A percentile compares a stretch with the other conserved stretches of the same genome.
Conservation (phyloP, 129 eudicot genomes). For the Pulicaria dysenterica region DNA sequence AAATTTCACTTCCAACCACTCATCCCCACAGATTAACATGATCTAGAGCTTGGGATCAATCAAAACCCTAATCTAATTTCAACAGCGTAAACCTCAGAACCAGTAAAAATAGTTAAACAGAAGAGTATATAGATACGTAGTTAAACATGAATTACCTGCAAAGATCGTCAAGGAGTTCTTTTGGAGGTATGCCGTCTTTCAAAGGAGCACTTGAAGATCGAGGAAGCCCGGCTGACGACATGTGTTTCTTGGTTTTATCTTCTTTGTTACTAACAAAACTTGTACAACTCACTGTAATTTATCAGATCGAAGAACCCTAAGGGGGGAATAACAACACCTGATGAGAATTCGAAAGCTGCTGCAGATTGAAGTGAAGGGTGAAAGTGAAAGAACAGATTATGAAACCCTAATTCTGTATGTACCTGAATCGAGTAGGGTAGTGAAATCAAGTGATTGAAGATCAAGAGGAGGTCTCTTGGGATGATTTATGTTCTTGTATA, state of each 20-base stretch:
- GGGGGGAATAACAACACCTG: background rate
- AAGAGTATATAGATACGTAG: background rate
- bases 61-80: constrained; percentile 27
- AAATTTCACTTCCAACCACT: background rate
- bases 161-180: constrained; percentile 99
- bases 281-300: constrained; percentile 12
- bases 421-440: constrained; percentile 12
- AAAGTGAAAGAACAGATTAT: constrained; percentile 11
- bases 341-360: constrained; percentile 21
- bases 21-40: constrained; percentile 3
- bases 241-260: background rate
- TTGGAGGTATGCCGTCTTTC: constrained; percentile 91
- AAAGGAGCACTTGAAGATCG: constrained; percentile 78
- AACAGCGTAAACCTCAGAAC: background rate
- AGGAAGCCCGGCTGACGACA: constrained; percentile 61
- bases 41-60: background rate
- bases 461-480: constrained; percentile 25
- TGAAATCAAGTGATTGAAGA: constrained; percentile 18
- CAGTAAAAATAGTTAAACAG: background rate
- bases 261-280: constrained; percentile 14
- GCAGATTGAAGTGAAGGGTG: constrained; percentile 18
- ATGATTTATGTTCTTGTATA: background rate
- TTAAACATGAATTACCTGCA: constrained; percentile 66
- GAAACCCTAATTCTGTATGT: constrained; percentile 25
- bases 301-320: constrained; percentile 35